Percentiles rank a stretch among this genome's conserved stretches.
Conservation (phyloP, 2,329 filamentous ascomycete genomes). For the Aureobasidium sp. region DNA sequence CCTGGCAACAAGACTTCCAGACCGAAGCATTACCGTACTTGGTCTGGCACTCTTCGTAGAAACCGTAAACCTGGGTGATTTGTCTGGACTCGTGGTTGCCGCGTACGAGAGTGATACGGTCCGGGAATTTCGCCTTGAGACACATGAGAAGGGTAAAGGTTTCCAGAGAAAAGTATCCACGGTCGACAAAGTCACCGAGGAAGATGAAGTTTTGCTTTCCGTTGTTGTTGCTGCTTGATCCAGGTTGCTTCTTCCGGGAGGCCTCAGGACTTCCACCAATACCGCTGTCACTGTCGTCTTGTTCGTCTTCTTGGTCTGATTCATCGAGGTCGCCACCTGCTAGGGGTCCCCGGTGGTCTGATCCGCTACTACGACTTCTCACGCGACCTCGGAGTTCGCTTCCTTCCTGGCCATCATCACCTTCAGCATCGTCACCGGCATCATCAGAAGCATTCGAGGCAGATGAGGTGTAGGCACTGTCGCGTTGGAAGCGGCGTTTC, state of each 20-base stretch:
- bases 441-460: constrained; percentile 39
- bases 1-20: constrained; percentile 98
- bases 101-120: constrained; percentile 95
- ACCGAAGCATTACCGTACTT: constrained; percentile 99
- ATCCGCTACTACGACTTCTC: constrained; percentile 29
- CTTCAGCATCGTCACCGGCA: constrained; percentile 39
- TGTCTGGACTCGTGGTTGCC: constrained; percentile 98
- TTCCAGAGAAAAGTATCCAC: constrained; percentile 67
- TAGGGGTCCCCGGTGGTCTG: constrained; percentile 19
- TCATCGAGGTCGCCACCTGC: constrained; percentile 22
- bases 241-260: constrained; percentile 27
- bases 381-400: constrained; percentile 35
- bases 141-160: constrained; percentile 67
- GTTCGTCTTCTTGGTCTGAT: constrained; percentile 41
- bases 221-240: constrained; percentile 38
- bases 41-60: constrained; percentile 97
- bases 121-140: constrained; percentile 65
- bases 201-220: constrained; percentile 66
- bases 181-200: constrained; percentile 66
- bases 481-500: constrained; percentile 48
- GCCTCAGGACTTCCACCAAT: constrained; percentile 31
- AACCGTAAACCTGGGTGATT: constrained; percentile 98
- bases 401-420: constrained; percentile 21
- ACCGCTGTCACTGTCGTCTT: constrained; percentile 41
- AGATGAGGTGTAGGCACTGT: constrained; percentile 47